A percentile compares a stretch with the other conserved stretches of the same genome.
Conservation (phyloP, 345 rosid genomes). For the Ricinus communis region DNA sequence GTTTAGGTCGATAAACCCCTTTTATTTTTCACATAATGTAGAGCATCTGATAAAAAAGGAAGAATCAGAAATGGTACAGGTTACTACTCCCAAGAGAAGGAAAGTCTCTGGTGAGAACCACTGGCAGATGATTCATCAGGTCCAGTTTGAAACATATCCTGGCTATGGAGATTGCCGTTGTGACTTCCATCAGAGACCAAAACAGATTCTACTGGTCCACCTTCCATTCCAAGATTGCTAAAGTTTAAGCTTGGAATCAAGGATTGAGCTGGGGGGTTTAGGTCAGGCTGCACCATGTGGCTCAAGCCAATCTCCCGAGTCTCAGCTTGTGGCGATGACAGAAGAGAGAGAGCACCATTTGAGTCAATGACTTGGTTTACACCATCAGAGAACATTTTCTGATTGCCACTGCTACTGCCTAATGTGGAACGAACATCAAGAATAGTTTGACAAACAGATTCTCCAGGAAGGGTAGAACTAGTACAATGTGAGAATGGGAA, state of each 20-base stretch:
- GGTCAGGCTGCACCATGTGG: slow-evolving; percentile 42
- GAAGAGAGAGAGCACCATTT: slow-evolving; percentile 82
- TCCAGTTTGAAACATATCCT: slow-evolving; percentile 32
- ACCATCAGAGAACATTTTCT: slow-evolving; percentile 37
- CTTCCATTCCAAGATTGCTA: slow-evolving; percentile 29
- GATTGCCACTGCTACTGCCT: slow-evolving; percentile 32
- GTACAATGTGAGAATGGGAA: slow-evolving; percentile 45
- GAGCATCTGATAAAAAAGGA: not conserved
- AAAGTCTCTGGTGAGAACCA: slow-evolving; percentile 45
- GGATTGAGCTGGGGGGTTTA: slow-evolving; percentile 37
- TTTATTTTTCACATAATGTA: not conserved
- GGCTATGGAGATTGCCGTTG: slow-evolving; percentile 31
- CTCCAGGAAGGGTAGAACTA: slow-evolving; percentile 26
- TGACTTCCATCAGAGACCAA: slow-evolving; percentile 33
- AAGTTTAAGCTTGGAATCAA: slow-evolving; percentile 41
- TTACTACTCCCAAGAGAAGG: slow-evolving; percentile 61
- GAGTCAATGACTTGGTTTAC: slow-evolving; percentile 31
- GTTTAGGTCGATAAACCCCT: slow-evolving; percentile 1
- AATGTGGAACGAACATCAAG: slow-evolving; percentile 25
- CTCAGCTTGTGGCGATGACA: slow-evolving; percentile 60
- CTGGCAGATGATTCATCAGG: slow-evolving; percentile 44
- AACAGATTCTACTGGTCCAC: slow-evolving; percentile 29
- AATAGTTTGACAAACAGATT: slow-evolving; percentile 33
- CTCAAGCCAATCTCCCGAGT: slow-evolving; percentile 39
- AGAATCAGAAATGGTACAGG: slow-evolving; percentile 7